Evolutionary conservation across 192 early-diverging fungal species (phyloP).

Genomic region (Gryganskiella cystojenkinii): DNA sequence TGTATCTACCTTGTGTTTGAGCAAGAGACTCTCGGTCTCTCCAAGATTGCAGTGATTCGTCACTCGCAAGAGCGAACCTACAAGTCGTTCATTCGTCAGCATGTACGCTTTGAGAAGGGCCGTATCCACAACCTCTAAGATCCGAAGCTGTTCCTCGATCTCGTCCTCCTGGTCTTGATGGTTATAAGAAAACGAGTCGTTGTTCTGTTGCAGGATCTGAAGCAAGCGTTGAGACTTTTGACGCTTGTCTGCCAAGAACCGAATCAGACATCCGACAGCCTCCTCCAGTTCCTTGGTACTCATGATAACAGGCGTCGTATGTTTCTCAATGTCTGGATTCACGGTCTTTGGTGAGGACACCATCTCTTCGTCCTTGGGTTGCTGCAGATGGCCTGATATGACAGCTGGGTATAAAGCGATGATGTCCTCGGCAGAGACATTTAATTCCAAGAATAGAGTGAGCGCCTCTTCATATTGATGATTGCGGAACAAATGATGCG

Average conservation of each 20-base stretch:
- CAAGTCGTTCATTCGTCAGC: slow-evolving; percentile 83
- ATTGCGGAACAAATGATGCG: slow-evolving; percentile 75
- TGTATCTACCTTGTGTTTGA: slow-evolving; percentile 71
- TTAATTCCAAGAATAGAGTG: slow-evolving; percentile 72
- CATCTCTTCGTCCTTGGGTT: slow-evolving; percentile 30
- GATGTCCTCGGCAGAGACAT: slow-evolving; percentile 71
- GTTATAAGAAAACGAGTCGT: slow-evolving; percentile 32
- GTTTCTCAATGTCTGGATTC: slow-evolving; percentile 21
- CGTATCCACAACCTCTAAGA: slow-evolving; percentile 86
- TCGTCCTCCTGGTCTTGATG: slow-evolving; percentile 50
- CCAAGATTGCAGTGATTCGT: slow-evolving; percentile 90
- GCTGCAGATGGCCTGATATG: slow-evolving; percentile 73
- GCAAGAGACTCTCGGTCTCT: slow-evolving; percentile 82
- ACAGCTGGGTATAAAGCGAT: slow-evolving; percentile 76
- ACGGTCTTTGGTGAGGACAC: slow-evolving; percentile 43
- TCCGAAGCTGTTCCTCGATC: slow-evolving; percentile 32
- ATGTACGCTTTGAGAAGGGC: slow-evolving; percentile 92
- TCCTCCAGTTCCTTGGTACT: slow-evolving; percentile 66
- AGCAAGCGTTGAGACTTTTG: slow-evolving; percentile 73
- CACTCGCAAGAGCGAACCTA: slow-evolving; percentile 92
- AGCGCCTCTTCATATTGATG: slow-evolving; percentile 76
- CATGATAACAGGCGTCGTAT: slow-evolving; percentile 40
- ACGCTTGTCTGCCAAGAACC: slow-evolving; percentile 90
- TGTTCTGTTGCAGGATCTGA: slow-evolving; percentile 21
- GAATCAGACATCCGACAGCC: slow-evolving; percentile 75